These are phyloP conservation scores for Gentiana macrophylla DNA, from an alignment of 257 asterid genomes.

Conservation along the genomic window DNA sequence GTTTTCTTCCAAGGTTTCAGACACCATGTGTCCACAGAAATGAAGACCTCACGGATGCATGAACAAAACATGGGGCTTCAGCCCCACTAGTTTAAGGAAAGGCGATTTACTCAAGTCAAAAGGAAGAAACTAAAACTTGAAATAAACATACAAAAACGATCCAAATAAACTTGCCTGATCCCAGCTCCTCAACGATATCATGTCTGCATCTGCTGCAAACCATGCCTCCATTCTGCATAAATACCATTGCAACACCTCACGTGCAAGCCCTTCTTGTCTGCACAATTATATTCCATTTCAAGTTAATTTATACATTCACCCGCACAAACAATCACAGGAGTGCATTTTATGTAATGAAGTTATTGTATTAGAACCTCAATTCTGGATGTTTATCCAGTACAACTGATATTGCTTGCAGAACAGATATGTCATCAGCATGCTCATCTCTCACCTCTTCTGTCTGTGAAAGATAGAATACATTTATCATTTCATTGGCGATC, in stretches of 20 bases:
- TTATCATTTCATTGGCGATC: slow-evolving; percentile 7
- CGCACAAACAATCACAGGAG: not conserved
- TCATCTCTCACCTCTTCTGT: slow-evolving; percentile 84
- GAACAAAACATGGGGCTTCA: too few relatives aligned
- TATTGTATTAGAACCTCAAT: slow-evolving; percentile 38
- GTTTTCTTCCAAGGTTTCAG: too few relatives aligned
- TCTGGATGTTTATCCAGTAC: slow-evolving; percentile 80
- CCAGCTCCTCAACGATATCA: slow-evolving; percentile 95
- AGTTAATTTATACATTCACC: slow-evolving; percentile 7
- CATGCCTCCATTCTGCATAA: slow-evolving; percentile 99
- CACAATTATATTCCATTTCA: slow-evolving; percentile 7
- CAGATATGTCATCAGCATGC: slow-evolving; percentile 68
- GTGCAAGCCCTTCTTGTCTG: slow-evolving; percentile 81
- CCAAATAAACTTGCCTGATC: slow-evolving; percentile 67
- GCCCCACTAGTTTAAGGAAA: too few relatives aligned
- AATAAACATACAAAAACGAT: too few relatives aligned
- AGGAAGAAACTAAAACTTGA: too few relatives aligned
- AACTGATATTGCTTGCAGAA: slow-evolving; percentile 66
- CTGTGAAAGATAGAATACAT: slow-evolving; percentile 27
- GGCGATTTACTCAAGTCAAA: too few relatives aligned
- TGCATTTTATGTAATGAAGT: too few relatives aligned
- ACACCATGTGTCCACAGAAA: too few relatives aligned
- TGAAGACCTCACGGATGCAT: too few relatives aligned
- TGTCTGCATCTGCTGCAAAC: slow-evolving; percentile 99
- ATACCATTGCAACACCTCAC: slow-evolving; percentile 92